Base-by-base conservation (phyloP, 2,329 filamentous ascomycete genomes). In the Blastomyces gilchristii region DNA sequence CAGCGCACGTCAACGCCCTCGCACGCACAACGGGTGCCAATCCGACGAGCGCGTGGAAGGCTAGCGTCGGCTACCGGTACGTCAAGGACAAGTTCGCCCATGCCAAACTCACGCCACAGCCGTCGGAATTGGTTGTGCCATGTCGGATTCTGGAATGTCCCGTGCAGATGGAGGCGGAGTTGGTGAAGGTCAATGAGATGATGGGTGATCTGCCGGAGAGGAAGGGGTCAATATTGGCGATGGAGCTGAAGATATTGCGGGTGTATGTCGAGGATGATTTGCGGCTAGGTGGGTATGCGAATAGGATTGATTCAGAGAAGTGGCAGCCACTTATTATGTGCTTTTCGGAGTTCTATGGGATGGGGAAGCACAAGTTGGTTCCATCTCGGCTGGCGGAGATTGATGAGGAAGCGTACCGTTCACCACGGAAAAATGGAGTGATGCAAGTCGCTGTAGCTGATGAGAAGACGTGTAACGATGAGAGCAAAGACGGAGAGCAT, bases 311-410 rank as follows among this genome's bases (percentile, higher is more conserved):
- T 64, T 71, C 77, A 1, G 75, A 79, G 63, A 71, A 69, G 56
- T 80, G 77, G 78, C 69, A 70, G 60, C 78, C 78, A 2, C 69
- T 80, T 68, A 76, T 80, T 53, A 79, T 78, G 76, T 73, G 67
- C 57, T 80, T 80, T 63, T 76, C 77, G 66, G 71, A 80, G 62
- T 67, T 79, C 8, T 79, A 79, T 64, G 77, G 77, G 0, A 66
- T 76, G 63, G 65, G 62, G 14, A 58, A 62, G 58, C 68, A 31
- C 25, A 50, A 61, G 37, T 50, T 57, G 54, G 54, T 57, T 12
- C 9, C 54, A 34, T 57, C 54, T 6, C 34, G 31, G 37, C 22
- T 57, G 31, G 31, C 54, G 18, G 54, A 57, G 11, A 57, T 57
- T 57, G 34, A 57, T 14, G 54, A 57, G 31, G 54, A 57, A 22